These are phyloP conservation scores for Ophiocordyceps camponoti-floridani DNA, from an alignment of 2,329 filamentous ascomycete species.

Conservation along the genomic window DNA sequence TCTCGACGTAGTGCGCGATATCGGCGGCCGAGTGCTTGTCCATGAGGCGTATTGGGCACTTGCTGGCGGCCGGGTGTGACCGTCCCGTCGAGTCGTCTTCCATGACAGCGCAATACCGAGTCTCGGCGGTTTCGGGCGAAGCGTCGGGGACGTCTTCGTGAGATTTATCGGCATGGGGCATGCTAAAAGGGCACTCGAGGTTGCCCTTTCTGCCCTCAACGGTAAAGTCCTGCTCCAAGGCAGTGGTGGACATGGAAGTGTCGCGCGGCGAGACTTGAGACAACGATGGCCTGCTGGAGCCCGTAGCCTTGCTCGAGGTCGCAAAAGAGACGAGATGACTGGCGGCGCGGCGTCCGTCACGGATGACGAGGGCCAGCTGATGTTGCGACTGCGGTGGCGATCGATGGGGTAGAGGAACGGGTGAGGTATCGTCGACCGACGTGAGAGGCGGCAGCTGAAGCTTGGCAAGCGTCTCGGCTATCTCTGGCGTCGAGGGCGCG, in stretches of 20 bases:
- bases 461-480: constrained; percentile 47
- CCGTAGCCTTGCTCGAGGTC: constrained; percentile 32
- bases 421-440: constrained; percentile 26
- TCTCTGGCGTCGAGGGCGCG: constrained; percentile 45
- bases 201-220: constrained; percentile 65
- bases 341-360: constrained; percentile 43
- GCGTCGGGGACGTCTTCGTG: constrained; percentile 12
- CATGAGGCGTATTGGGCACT: constrained; percentile 84
- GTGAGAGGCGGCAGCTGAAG: constrained; percentile 43
- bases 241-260: constrained; percentile 42
- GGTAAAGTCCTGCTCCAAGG: constrained; percentile 77
- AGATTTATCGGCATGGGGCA: constrained; percentile 12
- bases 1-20: constrained; percentile 83
- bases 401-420: constrained; percentile 36
- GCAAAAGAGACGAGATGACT: constrained; percentile 29
- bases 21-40: constrained; percentile 88
- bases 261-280: constrained; percentile 24
- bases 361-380: constrained; percentile 43
- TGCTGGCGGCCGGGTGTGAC: constrained; percentile 32
- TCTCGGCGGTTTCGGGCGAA: constrained; percentile 29
- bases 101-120: constrained; percentile 49
- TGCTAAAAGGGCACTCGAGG: constrained; percentile 64
- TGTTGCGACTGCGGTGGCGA: constrained; percentile 22
- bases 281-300: constrained; percentile 28
- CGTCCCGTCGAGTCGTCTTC: constrained; percentile 39